Evolutionary conservation across 2,329 filamentous ascomycete species (phyloP).

Genomic region (Sclerotinia sclerotiorum): DNA sequence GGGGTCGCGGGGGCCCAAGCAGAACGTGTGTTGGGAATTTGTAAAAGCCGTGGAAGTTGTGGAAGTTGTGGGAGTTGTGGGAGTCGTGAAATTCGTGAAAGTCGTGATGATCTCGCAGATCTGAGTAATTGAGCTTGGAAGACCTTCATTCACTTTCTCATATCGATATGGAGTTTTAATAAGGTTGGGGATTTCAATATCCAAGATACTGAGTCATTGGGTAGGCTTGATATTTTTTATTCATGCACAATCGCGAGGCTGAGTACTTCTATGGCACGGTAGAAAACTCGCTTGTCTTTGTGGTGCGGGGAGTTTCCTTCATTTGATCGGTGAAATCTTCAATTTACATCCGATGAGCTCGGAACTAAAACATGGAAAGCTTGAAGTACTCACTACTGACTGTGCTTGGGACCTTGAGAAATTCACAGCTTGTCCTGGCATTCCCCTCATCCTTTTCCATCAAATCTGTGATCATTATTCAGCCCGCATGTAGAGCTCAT

Average conservation of each 20-base stretch:
- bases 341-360: slow-evolving; percentile 17
- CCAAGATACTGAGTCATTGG: slow-evolving; percentile 38
- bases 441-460: slow-evolving; percentile 10
- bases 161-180: slow-evolving; percentile 26
- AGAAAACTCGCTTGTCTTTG: slow-evolving; percentile 19
- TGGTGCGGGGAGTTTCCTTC: slow-evolving; percentile 1
- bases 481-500: slow-evolving; percentile 52
- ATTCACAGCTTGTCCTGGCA: slow-evolving; percentile 13
- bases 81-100: slow-evolving; percentile 26
- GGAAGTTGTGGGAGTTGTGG: slow-evolving; percentile 26
- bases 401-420: slow-evolving; percentile 27
- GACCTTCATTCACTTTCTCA: slow-evolving; percentile 37
- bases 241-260: slow-evolving; percentile 25
- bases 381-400: background rate
- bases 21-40: slow-evolving; percentile 25
- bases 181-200: slow-evolving; percentile 22
- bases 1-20: slow-evolving; percentile 24
- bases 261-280: background rate
- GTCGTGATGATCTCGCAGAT: slow-evolving; percentile 39
- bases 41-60: slow-evolving; percentile 26
- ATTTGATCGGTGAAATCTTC: slow-evolving; percentile 15
- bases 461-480: slow-evolving; percentile 23
- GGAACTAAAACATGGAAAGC: background rate
- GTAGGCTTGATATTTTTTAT: slow-evolving; percentile 23
- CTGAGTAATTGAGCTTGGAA: slow-evolving; percentile 31